Conservation (phyloP, 345 rosid genomes). For the Jatropha curcas region DNA sequence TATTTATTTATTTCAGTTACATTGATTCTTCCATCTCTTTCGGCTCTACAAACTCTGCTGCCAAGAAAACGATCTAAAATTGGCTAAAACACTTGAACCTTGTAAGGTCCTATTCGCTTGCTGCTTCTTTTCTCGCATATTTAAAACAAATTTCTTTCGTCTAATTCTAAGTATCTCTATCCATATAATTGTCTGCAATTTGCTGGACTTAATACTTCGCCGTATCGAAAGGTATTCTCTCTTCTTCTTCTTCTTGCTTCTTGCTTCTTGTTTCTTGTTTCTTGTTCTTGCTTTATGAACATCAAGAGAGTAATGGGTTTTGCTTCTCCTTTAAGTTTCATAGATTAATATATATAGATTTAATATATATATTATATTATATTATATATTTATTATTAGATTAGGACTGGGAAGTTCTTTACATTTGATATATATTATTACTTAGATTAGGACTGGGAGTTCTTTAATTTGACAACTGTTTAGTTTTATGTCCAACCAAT, state of each 20-base stretch:
- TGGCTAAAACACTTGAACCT: constrained; percentile 5
- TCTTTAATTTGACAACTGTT: background rate
- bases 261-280: too few relatives aligned
- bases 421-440: too few relatives aligned
- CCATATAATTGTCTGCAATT: background rate
- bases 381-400: too few relatives aligned
- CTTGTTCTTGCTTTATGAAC: background rate
- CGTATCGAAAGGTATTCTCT: background rate
- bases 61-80: constrained; percentile 27
- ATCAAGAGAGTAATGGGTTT: background rate
- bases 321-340: background rate
- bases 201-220: too few relatives aligned
- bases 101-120: constrained; percentile 9
- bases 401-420: too few relatives aligned
- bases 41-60: constrained; percentile 4
- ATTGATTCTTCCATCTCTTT: constrained; percentile 26
- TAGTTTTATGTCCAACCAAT: background rate
- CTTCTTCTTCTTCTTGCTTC: too few relatives aligned
- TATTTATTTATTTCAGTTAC: background rate
- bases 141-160: background rate
- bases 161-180: background rate
- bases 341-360: too few relatives aligned
- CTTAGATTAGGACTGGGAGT: background rate
- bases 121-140: background rate
- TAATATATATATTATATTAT: too few relatives aligned